Percentiles rank a stretch among this genome's conserved stretches.
Evolutionary conservation across 2,329 filamentous ascomycete genomes (phyloP).

Genomic region (Apiospora kogelbergensis): DNA sequence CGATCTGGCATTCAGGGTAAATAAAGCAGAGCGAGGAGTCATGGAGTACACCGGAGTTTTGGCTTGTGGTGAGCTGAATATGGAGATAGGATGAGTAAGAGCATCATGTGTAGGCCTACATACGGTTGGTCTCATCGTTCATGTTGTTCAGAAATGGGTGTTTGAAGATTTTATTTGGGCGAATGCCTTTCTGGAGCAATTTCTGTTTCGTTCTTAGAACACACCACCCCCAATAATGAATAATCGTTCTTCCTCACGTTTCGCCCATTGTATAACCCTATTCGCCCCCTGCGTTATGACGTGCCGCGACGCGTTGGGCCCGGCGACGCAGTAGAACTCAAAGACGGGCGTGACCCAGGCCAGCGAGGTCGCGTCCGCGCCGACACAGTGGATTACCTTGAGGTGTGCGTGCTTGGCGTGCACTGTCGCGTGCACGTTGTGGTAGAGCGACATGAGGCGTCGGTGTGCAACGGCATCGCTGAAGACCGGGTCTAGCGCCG

Average conservation of each 20-base stretch:
- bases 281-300: slow-evolving; percentile 84
- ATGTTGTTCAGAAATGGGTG: neutral
- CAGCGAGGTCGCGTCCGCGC: slow-evolving; percentile 73
- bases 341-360: slow-evolving; percentile 91
- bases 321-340: slow-evolving; percentile 93
- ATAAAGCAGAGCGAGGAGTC: neutral
- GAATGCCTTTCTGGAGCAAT: too few relatives aligned
- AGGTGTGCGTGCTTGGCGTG: slow-evolving; percentile 82
- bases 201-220: slow-evolving; percentile 42
- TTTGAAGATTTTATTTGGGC: neutral
- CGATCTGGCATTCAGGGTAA: neutral
- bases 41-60: neutral
- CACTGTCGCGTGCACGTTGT: slow-evolving; percentile 79
- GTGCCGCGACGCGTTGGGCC: slow-evolving; percentile 63
- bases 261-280: slow-evolving; percentile 87
- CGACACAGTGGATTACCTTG: slow-evolving; percentile 81
- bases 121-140: neutral
- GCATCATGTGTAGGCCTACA: neutral
- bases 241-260: slow-evolving; percentile 85
- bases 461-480: slow-evolving; percentile 56
- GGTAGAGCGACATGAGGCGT: slow-evolving; percentile 80
- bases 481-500: slow-evolving; percentile 73
- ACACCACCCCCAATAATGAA: slow-evolving; percentile 99
- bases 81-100: neutral
- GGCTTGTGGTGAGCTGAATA: neutral